Base-by-base conservation (phyloP, 2,329 filamentous ascomycete genomes). In the Colletotrichum musae region DNA sequence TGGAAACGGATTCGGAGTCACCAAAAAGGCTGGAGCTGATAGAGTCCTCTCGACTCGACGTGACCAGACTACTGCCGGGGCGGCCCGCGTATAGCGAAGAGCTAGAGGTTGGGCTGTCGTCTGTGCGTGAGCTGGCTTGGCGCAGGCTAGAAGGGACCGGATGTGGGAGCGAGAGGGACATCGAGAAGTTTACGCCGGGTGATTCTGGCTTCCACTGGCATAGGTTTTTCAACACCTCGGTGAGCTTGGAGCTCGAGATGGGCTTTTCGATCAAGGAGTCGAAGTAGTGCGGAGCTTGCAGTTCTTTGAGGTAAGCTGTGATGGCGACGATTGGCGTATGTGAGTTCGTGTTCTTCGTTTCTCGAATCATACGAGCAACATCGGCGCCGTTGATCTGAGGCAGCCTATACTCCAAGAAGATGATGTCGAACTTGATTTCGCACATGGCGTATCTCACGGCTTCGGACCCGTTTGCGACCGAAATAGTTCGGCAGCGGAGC, bases 341-440 rank as follows among this genome's bases (percentile, higher is more conserved):
- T 0, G 93, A 93, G 78, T 99, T 99, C 68, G 94, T 90, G 78
- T 98, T 98, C 83, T 95, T 96, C 1, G 95, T 98, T 78, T 98
- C 95, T 56, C 96, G 91, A 73, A 99, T 94, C 96, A 99, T 99
- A 41, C 96, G 92, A 58, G 96, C 95, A 65, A 99, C 94, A 78
- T 99, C 96, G 13, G 94, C 93, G 26, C 96, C 96, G 75, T 94
- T 98, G 76, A 98, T 94, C 77, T 97, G 94, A 10, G 96, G 95
- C 53, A 99, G 85, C 78, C 95, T 97, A 83, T 94, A 98, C 81
- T 99, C 96, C 80, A 97, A 95, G 85, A 99, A 96, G 78, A 99
- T 98, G 75, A 98, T 94, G 80, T 99, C 96, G 77, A 98, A 99
- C 77, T 98, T 97, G 77, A 99, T 95, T 77, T 98, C 95, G 76